Evolutionary conservation across 768 basidiomycete species (phyloP).

Genomic region (Lentinula sp.): DNA sequence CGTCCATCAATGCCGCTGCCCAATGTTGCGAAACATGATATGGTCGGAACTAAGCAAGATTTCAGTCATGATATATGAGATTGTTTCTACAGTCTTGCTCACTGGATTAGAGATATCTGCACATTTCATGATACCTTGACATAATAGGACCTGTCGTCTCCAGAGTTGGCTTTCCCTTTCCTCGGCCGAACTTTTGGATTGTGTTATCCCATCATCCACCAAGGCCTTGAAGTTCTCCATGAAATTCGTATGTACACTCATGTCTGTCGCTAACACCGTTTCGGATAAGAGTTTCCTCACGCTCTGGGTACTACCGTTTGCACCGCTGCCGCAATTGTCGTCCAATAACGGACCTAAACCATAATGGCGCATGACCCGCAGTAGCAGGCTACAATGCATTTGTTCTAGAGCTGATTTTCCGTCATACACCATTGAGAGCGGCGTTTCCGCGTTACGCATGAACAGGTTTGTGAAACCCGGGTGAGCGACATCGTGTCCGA

Average conservation of each 20-base stretch:
- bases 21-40: constrained; percentile 89
- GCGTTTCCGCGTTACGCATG: constrained; percentile 94
- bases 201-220: constrained; percentile 22
- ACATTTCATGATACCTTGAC: constrained; percentile 92
- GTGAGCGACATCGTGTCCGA: constrained; percentile 97
- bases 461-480: constrained; percentile 92
- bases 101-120: constrained; percentile 99
- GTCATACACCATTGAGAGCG: constrained; percentile 83
- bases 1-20: constrained; percentile 82
- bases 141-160: constrained; percentile 62
- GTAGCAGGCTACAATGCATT: constrained; percentile 81
- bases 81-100: constrained; percentile 25
- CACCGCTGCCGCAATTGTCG: constrained; percentile 18
- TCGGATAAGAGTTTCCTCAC: constrained; percentile 75
- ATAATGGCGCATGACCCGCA: constrained; percentile 75
- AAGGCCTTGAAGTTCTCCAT: constrained; percentile 60
- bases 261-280: constrained; percentile 90
- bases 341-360: constrained; percentile 69
- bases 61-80: background rate
- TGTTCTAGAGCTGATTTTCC: constrained; percentile 88
- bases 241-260: constrained; percentile 85
- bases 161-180: constrained; percentile 25
- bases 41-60: constrained; percentile 67
- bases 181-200: background rate
- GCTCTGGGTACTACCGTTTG: constrained; percentile 11